Base-by-base conservation (phyloP, 148 eudicot species). In the Nepenthes mirabilis region DNA sequence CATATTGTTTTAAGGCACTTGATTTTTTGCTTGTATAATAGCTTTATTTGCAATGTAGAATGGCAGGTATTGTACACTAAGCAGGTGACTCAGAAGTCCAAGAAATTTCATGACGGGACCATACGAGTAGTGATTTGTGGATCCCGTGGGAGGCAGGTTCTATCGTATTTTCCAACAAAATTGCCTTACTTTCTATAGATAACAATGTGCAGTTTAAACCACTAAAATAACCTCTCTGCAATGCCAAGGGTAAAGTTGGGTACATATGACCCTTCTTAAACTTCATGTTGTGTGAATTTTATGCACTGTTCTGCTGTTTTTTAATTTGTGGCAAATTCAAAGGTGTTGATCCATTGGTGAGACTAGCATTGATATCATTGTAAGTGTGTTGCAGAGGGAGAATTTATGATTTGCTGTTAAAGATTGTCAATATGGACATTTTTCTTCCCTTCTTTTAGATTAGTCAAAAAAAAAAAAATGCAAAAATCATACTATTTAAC, bases 91-190 rank as follows among this genome's bases (percentile, higher is more conserved):
- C 91, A 86, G 70, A 91, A 91, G 81, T 80, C 85, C 68, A 91
- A 88, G 82, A 91, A 83, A 75, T 88, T 69, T 69, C 96, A 88
- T 70, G 98, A 91, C 80, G 98, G 98, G 43, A 74, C 77, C 76
- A 58, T 91, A 64, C 72, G 70, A 60, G 55, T 91, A 68, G 65
- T 77, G 61, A 58, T 62, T 59, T 71, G 71, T 68, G 96, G 96
- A 62, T 78, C 83, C 47, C 83, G 65, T 36, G 79, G 81, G 70
- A 83, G 80, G 74, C 96, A 91, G 96, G 98, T 91, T 60, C 64
- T 59, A 47, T 70, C 33, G 2, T 6, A 2, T 2, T 55, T 23
- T 33, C 33, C 58, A 33, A 33, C 35, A 55, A 8, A n/a, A 32
- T 36, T 34, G 36, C 36, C 1, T 23, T 2, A 52, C 7, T n/a